phyloP scores from a whole-genome alignment of 2,329 filamentous ascomycete species.

The Aspergillus sp. region DNA sequence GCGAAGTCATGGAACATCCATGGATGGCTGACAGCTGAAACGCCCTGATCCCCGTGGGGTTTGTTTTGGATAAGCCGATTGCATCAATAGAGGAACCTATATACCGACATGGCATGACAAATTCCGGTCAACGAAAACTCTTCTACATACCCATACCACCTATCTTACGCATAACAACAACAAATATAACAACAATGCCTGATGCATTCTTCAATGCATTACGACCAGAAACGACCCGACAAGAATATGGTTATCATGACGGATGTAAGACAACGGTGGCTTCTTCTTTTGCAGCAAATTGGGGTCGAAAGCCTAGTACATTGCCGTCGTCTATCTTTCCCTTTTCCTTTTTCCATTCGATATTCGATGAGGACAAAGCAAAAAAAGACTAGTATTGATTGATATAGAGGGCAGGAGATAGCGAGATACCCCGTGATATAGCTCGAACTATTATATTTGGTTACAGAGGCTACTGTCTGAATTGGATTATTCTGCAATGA shows the following conservation, averaged over 20 bases:
- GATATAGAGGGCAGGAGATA: constrained; percentile 12
- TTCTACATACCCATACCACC: not conserved
- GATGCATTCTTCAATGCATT: constrained; percentile 8
- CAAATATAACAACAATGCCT: constrained; percentile 9
- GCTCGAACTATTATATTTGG: constrained; percentile 2
- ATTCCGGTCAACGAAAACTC: not conserved
- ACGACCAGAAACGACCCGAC: constrained; percentile 16
- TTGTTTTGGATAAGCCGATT: constrained; percentile 8
- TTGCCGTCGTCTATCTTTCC: constrained; percentile 1
- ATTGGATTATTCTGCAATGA: not conserved
- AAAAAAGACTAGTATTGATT: constrained; percentile 4
- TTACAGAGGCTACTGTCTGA: constrained; percentile 1
- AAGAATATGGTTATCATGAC: constrained; percentile 2
- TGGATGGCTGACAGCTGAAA: constrained; percentile 57
- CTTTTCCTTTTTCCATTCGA: not conserved
- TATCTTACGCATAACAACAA: constrained; percentile 10
- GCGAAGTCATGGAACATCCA: constrained; percentile 82
- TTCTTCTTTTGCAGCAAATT: not conserved
- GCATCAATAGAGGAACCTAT: not conserved
- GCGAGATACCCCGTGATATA: constrained; percentile 14
- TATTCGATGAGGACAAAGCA: not conserved
- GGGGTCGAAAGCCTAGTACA: not conserved
- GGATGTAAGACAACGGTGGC: constrained; percentile 2
- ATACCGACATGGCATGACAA: constrained; percentile 8
- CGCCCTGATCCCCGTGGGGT: not conserved